Evolutionary conservation across 441 rosid species (phyloP).

Genomic region (Populus hybrid): DNA sequence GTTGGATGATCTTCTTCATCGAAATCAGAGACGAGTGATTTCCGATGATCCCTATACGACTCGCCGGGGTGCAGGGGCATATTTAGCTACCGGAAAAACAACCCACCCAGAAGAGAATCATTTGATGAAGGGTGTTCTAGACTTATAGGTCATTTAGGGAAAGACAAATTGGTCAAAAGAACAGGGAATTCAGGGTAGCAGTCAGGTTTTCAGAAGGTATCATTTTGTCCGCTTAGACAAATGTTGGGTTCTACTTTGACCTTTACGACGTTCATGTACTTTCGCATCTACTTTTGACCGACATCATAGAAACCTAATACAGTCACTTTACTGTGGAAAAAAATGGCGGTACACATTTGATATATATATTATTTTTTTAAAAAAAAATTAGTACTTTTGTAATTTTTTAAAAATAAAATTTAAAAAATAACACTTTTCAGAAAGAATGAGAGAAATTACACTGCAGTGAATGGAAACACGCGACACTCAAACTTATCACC

Average conservation of each 20-base stretch:
- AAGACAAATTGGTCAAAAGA: slow-evolving; percentile 28
- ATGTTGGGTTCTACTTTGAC: slow-evolving; percentile 34
- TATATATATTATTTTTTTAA: too few relatives aligned
- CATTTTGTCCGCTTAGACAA: slow-evolving; percentile 35
- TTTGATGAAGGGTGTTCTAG: neutral
- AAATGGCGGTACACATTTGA: neutral
- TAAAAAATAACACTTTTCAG: too few relatives aligned
- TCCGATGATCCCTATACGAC: slow-evolving; percentile 11
- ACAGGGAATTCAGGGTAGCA: slow-evolving; percentile 14
- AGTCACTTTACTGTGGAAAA: neutral
- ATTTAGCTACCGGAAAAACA: neutral
- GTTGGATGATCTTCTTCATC: slow-evolving; percentile 18
- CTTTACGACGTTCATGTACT: slow-evolving; percentile 10
- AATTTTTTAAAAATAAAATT: too few relatives aligned
- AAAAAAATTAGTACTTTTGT: too few relatives aligned
- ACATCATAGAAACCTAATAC: neutral
- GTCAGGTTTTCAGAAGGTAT: slow-evolving; percentile 9
- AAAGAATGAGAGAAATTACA: too few relatives aligned
- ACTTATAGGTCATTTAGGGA: slow-evolving; percentile 7
- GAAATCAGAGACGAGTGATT: slow-evolving; percentile 35
- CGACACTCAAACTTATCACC: neutral
- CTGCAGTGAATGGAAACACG: too few relatives aligned
- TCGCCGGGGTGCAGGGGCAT: neutral
- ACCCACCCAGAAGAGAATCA: neutral
- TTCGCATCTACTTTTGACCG: slow-evolving; percentile 30